A percentile compares a stretch with the other conserved stretches of the same genome.
Conservation (phyloP, 257 asterid genomes). For the Nicotiana obtusifolia region DNA sequence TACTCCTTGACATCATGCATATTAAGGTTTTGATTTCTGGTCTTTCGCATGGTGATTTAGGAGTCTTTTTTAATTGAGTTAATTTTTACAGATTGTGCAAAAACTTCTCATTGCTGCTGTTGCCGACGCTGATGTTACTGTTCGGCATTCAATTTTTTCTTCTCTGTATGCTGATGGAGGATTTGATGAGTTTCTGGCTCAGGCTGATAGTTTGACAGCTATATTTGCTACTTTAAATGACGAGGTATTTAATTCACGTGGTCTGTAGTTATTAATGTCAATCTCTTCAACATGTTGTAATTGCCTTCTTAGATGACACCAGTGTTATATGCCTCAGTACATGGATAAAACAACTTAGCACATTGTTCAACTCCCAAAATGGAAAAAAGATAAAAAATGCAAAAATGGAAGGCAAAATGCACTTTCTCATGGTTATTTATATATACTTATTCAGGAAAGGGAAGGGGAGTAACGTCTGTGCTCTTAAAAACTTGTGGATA, state of each 20-base stretch:
- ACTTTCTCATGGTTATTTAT: not conserved
- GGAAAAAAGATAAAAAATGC: not conserved
- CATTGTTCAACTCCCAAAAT: not conserved
- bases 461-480: not conserved
- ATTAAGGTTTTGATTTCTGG: not conserved
- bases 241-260: conserved; percentile 49
- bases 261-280: not conserved
- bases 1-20: not conserved
- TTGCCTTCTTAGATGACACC: not conserved
- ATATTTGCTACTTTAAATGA: conserved; percentile 97
- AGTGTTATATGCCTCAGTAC: not conserved
- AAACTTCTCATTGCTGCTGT: conserved; percentile 92
- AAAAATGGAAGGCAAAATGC: not conserved
- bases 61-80: not conserved
- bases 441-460: not conserved
- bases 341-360: not conserved
- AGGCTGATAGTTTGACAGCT: conserved; percentile 95
- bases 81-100: conserved; percentile 66
- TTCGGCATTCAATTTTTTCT: conserved; percentile 78
- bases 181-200: conserved; percentile 90
- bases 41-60: not conserved
- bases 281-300: not conserved
- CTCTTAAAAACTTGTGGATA: conserved; percentile 4
- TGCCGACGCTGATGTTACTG: conserved; percentile 92
- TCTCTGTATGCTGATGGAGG: conserved; percentile 73